These are phyloP conservation scores for Aplosporella prunicola DNA, from an alignment of 2,329 filamentous ascomycete species.

Conservation along the genomic window DNA sequence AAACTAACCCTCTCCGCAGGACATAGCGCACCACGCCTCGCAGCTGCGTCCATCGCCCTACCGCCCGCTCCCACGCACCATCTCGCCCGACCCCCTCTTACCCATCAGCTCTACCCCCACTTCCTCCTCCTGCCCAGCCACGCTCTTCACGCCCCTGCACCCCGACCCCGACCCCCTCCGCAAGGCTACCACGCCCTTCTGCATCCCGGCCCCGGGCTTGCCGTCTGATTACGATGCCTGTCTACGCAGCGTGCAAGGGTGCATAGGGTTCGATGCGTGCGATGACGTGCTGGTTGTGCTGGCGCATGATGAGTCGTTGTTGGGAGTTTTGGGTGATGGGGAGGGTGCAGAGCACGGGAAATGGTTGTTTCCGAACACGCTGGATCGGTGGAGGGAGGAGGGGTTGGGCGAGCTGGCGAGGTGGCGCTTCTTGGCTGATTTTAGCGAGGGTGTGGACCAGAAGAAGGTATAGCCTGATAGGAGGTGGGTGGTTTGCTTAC, in stretches of 20 bases:
- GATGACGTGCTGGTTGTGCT: constrained; percentile 1
- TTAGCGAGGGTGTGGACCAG: neutral
- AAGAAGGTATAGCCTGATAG: too few relatives aligned
- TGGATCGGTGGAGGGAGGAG: neutral
- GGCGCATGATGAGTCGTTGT: constrained; percentile 1
- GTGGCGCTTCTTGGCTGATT: constrained; percentile 1
- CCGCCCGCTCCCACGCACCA: constrained; percentile 2
- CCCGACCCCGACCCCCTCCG: neutral
- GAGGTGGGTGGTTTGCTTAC: too few relatives aligned
- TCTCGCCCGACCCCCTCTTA: neutral
- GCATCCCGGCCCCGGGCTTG: neutral
- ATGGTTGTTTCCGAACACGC: neutral
- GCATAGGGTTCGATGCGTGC: neutral
- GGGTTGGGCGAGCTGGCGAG: neutral
- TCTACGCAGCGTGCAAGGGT: neutral
- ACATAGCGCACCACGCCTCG: constrained; percentile 1
- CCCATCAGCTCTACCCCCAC: too few relatives aligned
- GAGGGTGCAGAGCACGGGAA: too few relatives aligned
- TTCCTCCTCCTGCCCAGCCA: neutral
- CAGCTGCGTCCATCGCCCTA: constrained; percentile 3
- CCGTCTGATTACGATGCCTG: constrained; percentile 1
- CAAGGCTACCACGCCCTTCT: constrained; percentile 1
- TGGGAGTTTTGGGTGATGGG: too few relatives aligned
- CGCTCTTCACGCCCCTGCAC: neutral
- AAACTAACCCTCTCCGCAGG: neutral